Conservation (phyloP, 495 filamentous ascomycete genomes). For the Podospora anserina region DNA sequence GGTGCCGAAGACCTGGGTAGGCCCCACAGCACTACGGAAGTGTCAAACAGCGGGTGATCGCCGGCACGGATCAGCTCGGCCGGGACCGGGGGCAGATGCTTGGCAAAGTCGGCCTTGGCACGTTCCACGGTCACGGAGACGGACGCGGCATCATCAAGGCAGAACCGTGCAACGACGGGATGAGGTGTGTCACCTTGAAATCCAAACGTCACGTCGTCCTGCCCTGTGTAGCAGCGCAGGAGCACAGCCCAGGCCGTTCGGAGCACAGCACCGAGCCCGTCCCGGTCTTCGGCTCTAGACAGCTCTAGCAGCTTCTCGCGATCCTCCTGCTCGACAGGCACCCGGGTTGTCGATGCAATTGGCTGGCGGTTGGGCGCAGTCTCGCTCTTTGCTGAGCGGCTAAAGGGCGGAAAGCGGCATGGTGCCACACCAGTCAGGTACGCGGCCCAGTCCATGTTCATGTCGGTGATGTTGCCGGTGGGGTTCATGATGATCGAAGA, state of each 20-base stretch:
- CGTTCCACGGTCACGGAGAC: constrained; percentile 11
- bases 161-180: constrained; percentile 15
- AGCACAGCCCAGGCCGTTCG: constrained; percentile 25
- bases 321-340: constrained; percentile 16
- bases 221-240: constrained; percentile 27
- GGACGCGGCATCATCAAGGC: constrained; percentile 12
- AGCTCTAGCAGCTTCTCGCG: constrained; percentile 10
- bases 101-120: constrained; percentile 9
- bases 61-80: constrained; percentile 7
- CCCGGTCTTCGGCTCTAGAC: constrained; percentile 12
- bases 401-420: constrained; percentile 25
- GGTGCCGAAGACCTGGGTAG: constrained; percentile 9
- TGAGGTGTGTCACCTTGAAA: constrained; percentile 17
- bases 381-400: constrained; percentile 3
- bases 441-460: constrained; percentile 9
- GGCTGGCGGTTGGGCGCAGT: not conserved
- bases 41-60: constrained; percentile 13
- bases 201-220: constrained; percentile 25
- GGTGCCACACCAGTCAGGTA: constrained; percentile 11
- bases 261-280: constrained; percentile 17
- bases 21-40: constrained; percentile 18
- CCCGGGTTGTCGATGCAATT: constrained; percentile 14
- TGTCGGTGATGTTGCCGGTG: constrained; percentile 8
- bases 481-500: constrained; percentile 12
- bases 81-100: constrained; percentile 5